Percentiles rank a stretch among this genome's conserved stretches.
These are phyloP conservation scores for Diophrys appendiculata DNA, from an alignment of 73 alveolate genomes.

Conservation along the genomic window DNA sequence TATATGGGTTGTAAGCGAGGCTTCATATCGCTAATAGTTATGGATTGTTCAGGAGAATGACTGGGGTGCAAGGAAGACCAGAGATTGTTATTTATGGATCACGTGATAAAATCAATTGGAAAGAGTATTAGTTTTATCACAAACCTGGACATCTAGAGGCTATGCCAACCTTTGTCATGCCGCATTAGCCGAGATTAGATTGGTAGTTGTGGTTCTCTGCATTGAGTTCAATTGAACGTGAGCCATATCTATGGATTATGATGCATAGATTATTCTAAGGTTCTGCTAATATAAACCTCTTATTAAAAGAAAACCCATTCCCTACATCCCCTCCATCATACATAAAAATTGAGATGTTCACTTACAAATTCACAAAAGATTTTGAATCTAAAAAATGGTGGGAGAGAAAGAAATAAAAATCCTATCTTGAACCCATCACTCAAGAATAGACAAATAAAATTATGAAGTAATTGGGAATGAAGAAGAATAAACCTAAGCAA, in stretches of 20 bases:
- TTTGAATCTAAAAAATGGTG: neutral
- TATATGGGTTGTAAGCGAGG: neutral
- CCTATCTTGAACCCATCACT: no score
- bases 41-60: slow-evolving; percentile 86
- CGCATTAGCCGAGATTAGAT: slow-evolving; percentile 88
- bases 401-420: no score
- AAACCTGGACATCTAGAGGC: slow-evolving; percentile 65
- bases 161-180: slow-evolving; percentile 60
- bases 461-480: no score
- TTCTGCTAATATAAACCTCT: slow-evolving; percentile 23
- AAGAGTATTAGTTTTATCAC: slow-evolving; percentile 66
- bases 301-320: slow-evolving; percentile 54
- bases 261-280: slow-evolving; percentile 38
- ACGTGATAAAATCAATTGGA: slow-evolving; percentile 64
- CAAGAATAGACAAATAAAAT: no score
- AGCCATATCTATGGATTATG: slow-evolving; percentile 34
- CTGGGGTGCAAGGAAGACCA: slow-evolving; percentile 91
- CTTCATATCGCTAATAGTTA: slow-evolving; percentile 46
- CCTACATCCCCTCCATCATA: slow-evolving; percentile 59
- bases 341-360: slow-evolving; percentile 44
- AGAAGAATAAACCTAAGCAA: no score
- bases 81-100: slow-evolving; percentile 76
- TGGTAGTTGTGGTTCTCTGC: slow-evolving; percentile 92
- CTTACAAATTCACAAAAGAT: slow-evolving; percentile 50
- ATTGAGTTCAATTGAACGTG: slow-evolving; percentile 25